Percentiles rank a stretch among this genome's conserved stretches.
phyloP scores from a whole-genome alignment of 2,329 filamentous ascomycete species.

The Penicillium sp. region DNA sequence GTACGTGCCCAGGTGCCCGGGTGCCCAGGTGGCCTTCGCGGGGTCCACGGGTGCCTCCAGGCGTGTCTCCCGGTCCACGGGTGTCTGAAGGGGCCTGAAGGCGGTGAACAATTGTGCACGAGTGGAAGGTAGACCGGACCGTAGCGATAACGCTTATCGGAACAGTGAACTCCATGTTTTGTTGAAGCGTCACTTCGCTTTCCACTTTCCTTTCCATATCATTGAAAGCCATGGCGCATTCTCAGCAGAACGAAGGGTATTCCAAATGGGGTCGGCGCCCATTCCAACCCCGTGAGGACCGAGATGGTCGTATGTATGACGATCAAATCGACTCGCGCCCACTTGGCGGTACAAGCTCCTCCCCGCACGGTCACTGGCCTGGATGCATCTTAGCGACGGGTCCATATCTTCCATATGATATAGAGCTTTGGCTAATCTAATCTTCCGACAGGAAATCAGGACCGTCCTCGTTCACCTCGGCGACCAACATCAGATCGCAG shows the following conservation, averaged over 20 bases:
- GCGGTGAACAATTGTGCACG: not conserved
- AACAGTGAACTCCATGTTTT: not conserved
- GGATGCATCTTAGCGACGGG: constrained; percentile 23
- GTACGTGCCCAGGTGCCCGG: too few relatives aligned
- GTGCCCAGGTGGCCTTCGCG: too few relatives aligned
- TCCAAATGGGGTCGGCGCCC: constrained; percentile 26
- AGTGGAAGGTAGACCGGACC: not conserved
- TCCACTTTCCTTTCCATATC: not conserved
- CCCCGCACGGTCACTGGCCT: constrained; percentile 44
- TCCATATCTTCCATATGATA: constrained; percentile 13
- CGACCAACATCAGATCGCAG: constrained; percentile 40
- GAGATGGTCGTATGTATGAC: constrained; percentile 50
- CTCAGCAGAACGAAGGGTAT: constrained; percentile 31
- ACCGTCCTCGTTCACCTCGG: constrained; percentile 37
- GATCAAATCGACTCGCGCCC: constrained; percentile 47
- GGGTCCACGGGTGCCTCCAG: too few relatives aligned
- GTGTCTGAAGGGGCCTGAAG: too few relatives aligned
- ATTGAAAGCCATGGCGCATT: constrained; percentile 16
- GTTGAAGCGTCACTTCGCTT: not conserved
- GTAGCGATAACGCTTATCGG: not conserved
- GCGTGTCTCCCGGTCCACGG: too few relatives aligned
- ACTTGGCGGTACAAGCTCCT: constrained; percentile 47
- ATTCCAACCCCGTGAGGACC: constrained; percentile 35
- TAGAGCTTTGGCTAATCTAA: constrained; percentile 42
- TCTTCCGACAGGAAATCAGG: constrained; percentile 32